A percentile compares a stretch with the other conserved stretches of the same genome.
Evolutionary conservation across 306 rosid species (phyloP).

Genomic region (Begonia loranthoides): DNA sequence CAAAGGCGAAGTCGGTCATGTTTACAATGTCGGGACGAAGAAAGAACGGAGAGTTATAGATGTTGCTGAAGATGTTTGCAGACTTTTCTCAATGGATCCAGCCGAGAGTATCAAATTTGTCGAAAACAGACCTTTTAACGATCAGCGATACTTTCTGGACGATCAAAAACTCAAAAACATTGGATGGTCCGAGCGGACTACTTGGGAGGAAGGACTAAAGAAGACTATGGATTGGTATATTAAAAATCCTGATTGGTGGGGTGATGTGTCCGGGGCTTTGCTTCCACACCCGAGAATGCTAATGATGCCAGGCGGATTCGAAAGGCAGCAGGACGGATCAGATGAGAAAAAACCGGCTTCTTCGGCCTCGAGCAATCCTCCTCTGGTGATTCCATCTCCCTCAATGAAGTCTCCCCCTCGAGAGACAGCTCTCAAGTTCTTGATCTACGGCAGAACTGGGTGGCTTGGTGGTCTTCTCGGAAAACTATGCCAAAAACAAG

Average conservation of each 20-base stretch:
- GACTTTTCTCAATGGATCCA: conserved; percentile 26
- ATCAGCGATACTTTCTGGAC: conserved; percentile 48
- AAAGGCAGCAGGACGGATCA: conserved; percentile 13
- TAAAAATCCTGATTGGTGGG: conserved; percentile 38
- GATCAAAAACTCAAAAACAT: conserved; percentile 29
- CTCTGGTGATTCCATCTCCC: neutral
- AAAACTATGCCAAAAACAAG: conserved; percentile 25
- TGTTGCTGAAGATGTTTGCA: conserved; percentile 41
- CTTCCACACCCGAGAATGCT: conserved; percentile 48
- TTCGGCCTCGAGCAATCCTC: conserved; percentile 7
- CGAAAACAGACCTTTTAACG: conserved; percentile 49
- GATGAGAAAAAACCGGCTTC: conserved; percentile 1
- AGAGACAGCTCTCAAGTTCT: conserved; percentile 19
- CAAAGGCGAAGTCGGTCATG: conserved; percentile 53
- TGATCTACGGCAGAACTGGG: conserved; percentile 33
- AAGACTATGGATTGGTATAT: conserved; percentile 36
- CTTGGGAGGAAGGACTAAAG: conserved; percentile 34
- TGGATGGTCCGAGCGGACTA: conserved; percentile 29
- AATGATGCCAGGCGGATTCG: conserved; percentile 20
- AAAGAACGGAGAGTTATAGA: conserved; percentile 52
- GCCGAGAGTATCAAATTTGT: conserved; percentile 31
- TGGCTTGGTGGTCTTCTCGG: conserved; percentile 22
- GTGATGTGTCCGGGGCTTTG: conserved; percentile 42
- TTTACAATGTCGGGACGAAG: conserved; percentile 47
- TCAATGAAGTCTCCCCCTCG: neutral